Conservation (phyloP, 2,329 filamentous ascomycete species). For the Nigrospora osmanthi region DNA sequence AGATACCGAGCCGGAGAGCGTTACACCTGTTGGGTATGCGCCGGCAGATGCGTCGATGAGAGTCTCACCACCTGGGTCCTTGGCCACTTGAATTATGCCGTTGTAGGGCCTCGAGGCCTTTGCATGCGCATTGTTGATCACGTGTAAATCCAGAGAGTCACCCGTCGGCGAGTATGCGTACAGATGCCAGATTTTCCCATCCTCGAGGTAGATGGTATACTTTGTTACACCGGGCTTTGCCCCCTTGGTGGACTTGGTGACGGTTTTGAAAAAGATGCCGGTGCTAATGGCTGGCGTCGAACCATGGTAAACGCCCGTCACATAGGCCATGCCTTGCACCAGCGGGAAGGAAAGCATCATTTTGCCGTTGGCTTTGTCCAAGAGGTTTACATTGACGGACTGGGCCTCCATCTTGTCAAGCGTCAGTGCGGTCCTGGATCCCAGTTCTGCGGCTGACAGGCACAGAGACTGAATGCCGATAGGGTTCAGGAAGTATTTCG, state of each 20-base stretch:
- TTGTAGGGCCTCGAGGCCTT: conserved; percentile 61
- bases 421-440: conserved; percentile 46
- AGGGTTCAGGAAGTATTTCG: conserved; percentile 71
- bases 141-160: conserved; percentile 56
- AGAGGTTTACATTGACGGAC: conserved; percentile 61
- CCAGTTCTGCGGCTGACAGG: conserved; percentile 71
- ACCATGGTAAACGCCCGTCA: conserved; percentile 69
- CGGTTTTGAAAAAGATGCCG: conserved; percentile 62
- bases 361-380: conserved; percentile 37
- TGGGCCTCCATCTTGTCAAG: conserved; percentile 47
- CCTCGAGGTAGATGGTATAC: conserved; percentile 65
- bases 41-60: conserved; percentile 71
- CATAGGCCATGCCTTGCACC: conserved; percentile 82
- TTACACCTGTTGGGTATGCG: conserved; percentile 60
- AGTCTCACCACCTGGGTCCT: conserved; percentile 56
- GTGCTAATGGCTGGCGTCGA: conserved; percentile 67
- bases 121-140: conserved; percentile 58
- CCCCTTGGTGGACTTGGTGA: conserved; percentile 49
- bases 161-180: conserved; percentile 61
- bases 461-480: conserved; percentile 75
- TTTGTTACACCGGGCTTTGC: conserved; percentile 63
- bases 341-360: conserved; percentile 70
- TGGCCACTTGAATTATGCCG: conserved; percentile 77
- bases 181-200: conserved; percentile 69
- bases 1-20: conserved; percentile 54